These are phyloP conservation scores for Kodamaea jinghongensis DNA, from an alignment of 805 yeast genomes.

Conservation along the genomic window DNA sequence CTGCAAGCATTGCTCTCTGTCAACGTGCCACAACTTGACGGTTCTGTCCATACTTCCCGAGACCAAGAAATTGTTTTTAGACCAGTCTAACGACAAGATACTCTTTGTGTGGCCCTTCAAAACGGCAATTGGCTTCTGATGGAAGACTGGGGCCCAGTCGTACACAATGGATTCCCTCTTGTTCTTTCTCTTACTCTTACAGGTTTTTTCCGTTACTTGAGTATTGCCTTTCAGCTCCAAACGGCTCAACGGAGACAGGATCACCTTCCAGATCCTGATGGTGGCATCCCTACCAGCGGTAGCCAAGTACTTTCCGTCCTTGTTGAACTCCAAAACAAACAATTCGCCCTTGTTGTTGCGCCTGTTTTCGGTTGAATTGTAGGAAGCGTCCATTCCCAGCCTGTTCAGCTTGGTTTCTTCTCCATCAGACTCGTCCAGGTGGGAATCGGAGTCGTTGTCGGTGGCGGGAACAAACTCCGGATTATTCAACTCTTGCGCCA, in stretches of 20 bases:
- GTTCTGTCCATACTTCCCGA: slow-evolving; percentile 85
- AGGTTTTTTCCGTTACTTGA: neutral
- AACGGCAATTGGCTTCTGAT: slow-evolving; percentile 56
- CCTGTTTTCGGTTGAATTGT: slow-evolving; percentile 19
- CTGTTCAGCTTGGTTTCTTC: slow-evolving; percentile 8
- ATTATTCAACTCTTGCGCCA: slow-evolving; percentile 60
- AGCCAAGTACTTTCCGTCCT: slow-evolving; percentile 81
- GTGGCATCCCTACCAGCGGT: slow-evolving; percentile 76
- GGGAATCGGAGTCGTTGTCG: slow-evolving; percentile 8
- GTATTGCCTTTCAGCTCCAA: slow-evolving; percentile 29
- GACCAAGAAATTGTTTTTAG: slow-evolving; percentile 75
- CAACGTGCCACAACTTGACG: slow-evolving; percentile 82
- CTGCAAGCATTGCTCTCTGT: slow-evolving; percentile 58
- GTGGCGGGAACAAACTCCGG: slow-evolving; percentile 10
- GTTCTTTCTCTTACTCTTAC: slow-evolving; percentile 13
- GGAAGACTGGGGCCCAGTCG: slow-evolving; percentile 75
- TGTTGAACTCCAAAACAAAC: slow-evolving; percentile 72
- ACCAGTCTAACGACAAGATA: slow-evolving; percentile 80
- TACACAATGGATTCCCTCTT: slow-evolving; percentile 16
- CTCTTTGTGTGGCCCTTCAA: slow-evolving; percentile 69
- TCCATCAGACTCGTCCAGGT: slow-evolving; percentile 9
- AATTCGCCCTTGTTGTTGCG: slow-evolving; percentile 45
- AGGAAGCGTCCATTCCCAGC: slow-evolving; percentile 26
- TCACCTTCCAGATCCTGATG: slow-evolving; percentile 76
- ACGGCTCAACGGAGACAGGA: slow-evolving; percentile 69